phyloP scores from a whole-genome alignment of 192 early-diverging fungal genomes.

The Ramicandelaber brevisporus region DNA sequence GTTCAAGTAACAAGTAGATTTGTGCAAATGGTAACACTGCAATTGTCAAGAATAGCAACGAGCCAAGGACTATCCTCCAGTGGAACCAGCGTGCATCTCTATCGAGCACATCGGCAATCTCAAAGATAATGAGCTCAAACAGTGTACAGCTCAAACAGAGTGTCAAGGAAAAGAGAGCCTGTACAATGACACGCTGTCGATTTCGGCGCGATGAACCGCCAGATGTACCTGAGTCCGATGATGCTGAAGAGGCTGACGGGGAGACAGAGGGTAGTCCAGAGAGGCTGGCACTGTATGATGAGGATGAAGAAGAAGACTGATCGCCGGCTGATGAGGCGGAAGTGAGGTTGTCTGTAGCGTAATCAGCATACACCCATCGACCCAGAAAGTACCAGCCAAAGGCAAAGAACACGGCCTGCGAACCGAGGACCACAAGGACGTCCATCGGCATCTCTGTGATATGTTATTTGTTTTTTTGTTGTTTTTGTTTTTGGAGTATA shows the following conservation, averaged over 20 bases:
- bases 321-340: conserved; percentile 8
- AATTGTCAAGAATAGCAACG: conserved; percentile 39
- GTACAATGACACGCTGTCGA: too few relatives aligned
- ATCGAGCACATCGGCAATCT: conserved; percentile 40
- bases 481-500: too few relatives aligned
- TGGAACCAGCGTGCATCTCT: conserved; percentile 41
- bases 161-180: conserved; percentile 46
- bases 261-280: conserved; percentile 1
- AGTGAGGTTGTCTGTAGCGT: conserved; percentile 20
- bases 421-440: conserved; percentile 24
- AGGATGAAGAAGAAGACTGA: conserved; percentile 3
- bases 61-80: conserved; percentile 44
- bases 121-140: conserved; percentile 62
- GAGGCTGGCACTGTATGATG: background rate
- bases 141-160: conserved; percentile 50
- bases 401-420: conserved; percentile 38
- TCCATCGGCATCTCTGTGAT: conserved; percentile 18
- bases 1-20: conserved; percentile 25
- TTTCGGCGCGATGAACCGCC: conserved; percentile 17
- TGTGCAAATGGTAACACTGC: conserved; percentile 55
- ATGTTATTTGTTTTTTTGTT: too few relatives aligned
- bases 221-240: conserved; percentile 8
- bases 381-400: conserved; percentile 43
- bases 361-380: conserved; percentile 37
- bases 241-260: conserved; percentile 9